These are phyloP conservation scores for Camellia granthamiana DNA, from an alignment of 148 eudicot genomes.

Conservation along the genomic window DNA sequence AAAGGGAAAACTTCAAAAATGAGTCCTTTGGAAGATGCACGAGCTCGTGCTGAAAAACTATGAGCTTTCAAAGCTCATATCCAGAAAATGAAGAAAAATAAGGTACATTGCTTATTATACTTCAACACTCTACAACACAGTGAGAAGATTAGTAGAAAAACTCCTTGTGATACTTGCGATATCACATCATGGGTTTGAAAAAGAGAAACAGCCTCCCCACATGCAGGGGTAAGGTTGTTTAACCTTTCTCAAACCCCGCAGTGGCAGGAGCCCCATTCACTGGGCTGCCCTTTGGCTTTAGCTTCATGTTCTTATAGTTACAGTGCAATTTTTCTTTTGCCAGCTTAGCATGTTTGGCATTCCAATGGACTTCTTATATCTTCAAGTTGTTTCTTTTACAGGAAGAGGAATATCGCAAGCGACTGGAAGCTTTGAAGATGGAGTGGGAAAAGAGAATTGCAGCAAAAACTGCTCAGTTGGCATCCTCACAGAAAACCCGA, in stretches of 20 bases:
- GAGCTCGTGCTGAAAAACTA: conserved; percentile 90
- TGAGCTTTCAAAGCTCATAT: conserved; percentile 90
- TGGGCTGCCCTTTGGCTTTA: background rate
- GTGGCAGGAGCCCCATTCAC: background rate
- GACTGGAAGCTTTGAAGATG: conserved; percentile 72
- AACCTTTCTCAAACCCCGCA: too few relatives aligned
- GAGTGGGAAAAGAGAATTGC: conserved; percentile 97
- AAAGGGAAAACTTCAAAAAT: conserved; percentile 65
- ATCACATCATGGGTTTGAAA: background rate
- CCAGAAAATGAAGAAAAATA: conserved; percentile 82
- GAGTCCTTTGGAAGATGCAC: conserved; percentile 80
- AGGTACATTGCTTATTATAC: conserved; percentile 46
- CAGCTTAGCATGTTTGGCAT: too few relatives aligned
- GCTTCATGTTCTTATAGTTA: background rate
- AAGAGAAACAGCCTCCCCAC: too few relatives aligned
- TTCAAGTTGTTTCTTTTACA: conserved; percentile 25
- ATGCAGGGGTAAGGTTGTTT: too few relatives aligned
- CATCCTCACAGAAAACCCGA: conserved; percentile 49
- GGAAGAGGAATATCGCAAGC: conserved; percentile 80
- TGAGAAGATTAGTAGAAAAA: conserved; percentile 4
- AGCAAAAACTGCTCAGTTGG: conserved; percentile 54
- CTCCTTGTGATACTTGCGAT: conserved; percentile 1
- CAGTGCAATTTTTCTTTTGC: background rate
- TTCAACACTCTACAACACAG: background rate
- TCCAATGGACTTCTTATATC: too few relatives aligned